Base-by-base conservation (phyloP, 352 stramenopile genomes). In the Pythium vanterpoolii region DNA sequence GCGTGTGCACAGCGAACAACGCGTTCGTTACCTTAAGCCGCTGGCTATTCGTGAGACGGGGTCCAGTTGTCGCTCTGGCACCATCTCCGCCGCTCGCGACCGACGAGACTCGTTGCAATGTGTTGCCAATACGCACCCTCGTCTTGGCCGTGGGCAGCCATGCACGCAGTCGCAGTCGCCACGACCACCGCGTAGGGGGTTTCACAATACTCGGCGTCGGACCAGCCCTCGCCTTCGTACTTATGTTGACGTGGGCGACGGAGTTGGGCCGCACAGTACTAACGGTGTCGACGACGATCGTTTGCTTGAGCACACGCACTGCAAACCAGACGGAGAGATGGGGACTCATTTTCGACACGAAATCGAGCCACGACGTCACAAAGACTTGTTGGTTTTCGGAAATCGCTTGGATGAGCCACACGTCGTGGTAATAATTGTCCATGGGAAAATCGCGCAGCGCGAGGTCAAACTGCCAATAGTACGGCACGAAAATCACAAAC, bases 371-470 rank as follows among this genome's bases (percentile, higher is more conserved):
- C 0, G 64, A 71, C 3, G 46, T 64, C 30, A 68, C 60, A 24
- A 71, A 63, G 5, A 71, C 31, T 55, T 66, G 53, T 7, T 51
- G 64, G 34, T 63, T 68, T 43, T 68, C 64, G 4, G 64, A 57
- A 14, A 68, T 39, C 4, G 59, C 59, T 5, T 57, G 30, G 27
- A 59, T 55, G 28, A 65, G 60, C 55, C 55, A 72, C 2, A 48
- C 47, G 21, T 72, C 59, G 23, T 56, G 19, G 21, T 68, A 68
- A 26, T 61, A 60, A 31, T 68, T 50, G 1, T 46, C 33, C 2
- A 66, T 23, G 5, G 53, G 56, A 38, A 72, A 72, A 16, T 68
- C 56, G 26, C 46, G 14, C 2, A 6, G 28, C 1, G 6, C 16
- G 6, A 27, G n/a, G 27, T 64, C 55, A 48, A 68, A 68, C 24